These are phyloP conservation scores for Kuraishia cidri DNA, from an alignment of 805 yeast species.

Conservation along the genomic window DNA sequence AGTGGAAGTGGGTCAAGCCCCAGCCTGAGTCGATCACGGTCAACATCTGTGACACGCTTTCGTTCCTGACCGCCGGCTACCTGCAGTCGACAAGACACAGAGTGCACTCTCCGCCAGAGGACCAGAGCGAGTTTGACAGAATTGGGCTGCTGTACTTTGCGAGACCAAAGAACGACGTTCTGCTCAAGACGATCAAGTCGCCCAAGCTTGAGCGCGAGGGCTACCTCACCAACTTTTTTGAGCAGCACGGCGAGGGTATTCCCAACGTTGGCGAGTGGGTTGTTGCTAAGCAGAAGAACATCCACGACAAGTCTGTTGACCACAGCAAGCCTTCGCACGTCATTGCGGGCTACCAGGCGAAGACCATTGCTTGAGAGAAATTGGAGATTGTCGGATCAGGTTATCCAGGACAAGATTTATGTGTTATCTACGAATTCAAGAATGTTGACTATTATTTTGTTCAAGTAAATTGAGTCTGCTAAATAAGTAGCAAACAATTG, in stretches of 20 bases:
- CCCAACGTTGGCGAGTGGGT: conserved; percentile 10
- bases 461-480: too few relatives aligned
- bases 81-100: conserved; percentile 25
- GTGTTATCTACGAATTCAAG: too few relatives aligned
- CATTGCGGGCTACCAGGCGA: conserved; percentile 7
- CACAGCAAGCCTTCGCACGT: conserved; percentile 4
- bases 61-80: conserved; percentile 25
- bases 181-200: conserved; percentile 19
- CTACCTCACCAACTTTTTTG: conserved; percentile 13
- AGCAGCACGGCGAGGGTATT: conserved; percentile 3
- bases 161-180: conserved; percentile 20
- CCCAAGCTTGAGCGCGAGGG: conserved; percentile 22
- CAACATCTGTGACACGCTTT: conserved; percentile 25
- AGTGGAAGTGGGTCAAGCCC: conserved; percentile 26
- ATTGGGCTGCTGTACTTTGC: conserved; percentile 26
- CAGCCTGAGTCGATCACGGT: conserved; percentile 22
- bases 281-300: conserved; percentile 8
- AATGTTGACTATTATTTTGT: too few relatives aligned
- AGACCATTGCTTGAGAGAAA: too few relatives aligned
- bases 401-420: too few relatives aligned
- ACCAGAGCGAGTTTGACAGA: conserved; percentile 17
- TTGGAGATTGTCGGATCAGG: too few relatives aligned
- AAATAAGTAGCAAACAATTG: too few relatives aligned
- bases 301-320: conserved; percentile 4
- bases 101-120: conserved; percentile 25